Evolutionary conservation across 768 basidiomycete genomes (phyloP).

Genomic region (Lentinus brumalis): DNA sequence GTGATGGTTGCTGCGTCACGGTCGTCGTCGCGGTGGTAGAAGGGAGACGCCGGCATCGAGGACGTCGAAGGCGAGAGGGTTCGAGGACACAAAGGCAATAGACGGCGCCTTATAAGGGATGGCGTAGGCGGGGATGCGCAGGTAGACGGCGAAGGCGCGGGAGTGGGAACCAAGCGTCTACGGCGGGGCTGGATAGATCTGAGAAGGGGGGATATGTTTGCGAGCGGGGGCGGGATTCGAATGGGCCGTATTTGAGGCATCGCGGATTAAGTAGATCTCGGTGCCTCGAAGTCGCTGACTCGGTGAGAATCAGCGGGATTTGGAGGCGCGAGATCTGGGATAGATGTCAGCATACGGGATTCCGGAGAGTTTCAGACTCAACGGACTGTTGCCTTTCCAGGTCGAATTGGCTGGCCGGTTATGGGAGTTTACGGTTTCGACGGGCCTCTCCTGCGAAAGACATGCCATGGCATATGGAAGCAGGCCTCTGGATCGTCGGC

Average conservation of each 20-base stretch:
- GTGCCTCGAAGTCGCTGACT: conserved; percentile 44
- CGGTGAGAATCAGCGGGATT: conserved; percentile 37
- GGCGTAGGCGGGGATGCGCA: conserved; percentile 33
- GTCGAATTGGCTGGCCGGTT: conserved; percentile 9
- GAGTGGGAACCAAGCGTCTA: conserved; percentile 22
- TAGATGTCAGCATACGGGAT: conserved; percentile 17
- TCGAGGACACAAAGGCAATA: conserved; percentile 22
- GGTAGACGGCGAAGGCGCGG: conserved; percentile 24
- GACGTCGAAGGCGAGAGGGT: conserved; percentile 21
- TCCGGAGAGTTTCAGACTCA: conserved; percentile 21
- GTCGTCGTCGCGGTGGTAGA: conserved; percentile 42
- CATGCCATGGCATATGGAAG: conserved; percentile 13
- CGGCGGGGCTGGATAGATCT: conserved; percentile 34
- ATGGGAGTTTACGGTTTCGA: conserved; percentile 17
- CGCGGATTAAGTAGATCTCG: conserved; percentile 27
- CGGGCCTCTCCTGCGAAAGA: conserved; percentile 13
- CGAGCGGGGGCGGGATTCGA: conserved; percentile 34
- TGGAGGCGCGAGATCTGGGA: conserved; percentile 13
- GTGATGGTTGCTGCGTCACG: conserved; percentile 36
- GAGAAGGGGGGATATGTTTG: conserved; percentile 47
- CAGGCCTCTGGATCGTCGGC: conserved; percentile 23
- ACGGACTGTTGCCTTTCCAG: conserved; percentile 16
- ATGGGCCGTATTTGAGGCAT: conserved; percentile 34
- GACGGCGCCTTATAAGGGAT: conserved; percentile 39
- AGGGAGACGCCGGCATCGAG: conserved; percentile 31